Evolutionary conservation across 2,329 filamentous ascomycete species (phyloP), one percentile per base, ranked within the genome.

Genomic region (Calonectria leucothoes): DNA sequence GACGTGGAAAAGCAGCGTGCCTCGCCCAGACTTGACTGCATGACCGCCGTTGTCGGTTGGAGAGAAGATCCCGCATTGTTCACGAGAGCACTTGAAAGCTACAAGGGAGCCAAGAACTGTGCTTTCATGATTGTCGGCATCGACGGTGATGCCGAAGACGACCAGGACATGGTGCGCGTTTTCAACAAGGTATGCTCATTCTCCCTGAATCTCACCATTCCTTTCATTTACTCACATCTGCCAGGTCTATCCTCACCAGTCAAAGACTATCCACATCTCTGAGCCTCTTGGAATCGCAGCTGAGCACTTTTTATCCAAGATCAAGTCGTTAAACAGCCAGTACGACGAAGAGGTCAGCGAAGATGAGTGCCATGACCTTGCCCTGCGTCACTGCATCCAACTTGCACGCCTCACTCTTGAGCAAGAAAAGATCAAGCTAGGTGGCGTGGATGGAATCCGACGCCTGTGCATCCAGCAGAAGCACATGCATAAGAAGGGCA

Each of bases 401-500:
- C 74, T 79, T 11, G 78, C 75, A 6, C 71, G 74, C n/a, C 64
- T 63, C 37, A 73, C 76, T 29, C 68, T 80, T 17, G 70, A 74
- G 31, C 73, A 78, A 45, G 71, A 76, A 29, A 74, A 75, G 23
- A 45, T 79, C 23, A 31, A 64, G 23, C 71, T 80, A 27, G 35
- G 52, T 14, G 76, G 75, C 1, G 52, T 48, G 6, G 48, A 75
- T 25, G 74, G 55, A 35, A 64, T 76, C n/a, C 74, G 74, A 4
- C 75, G 78, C 27, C 37, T 80, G 11, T 80, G 78, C 68, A 68
- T 80, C 25, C 72, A 75, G 14, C 78, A 80, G 51, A 73, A 74
- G 20, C 78, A 80, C 66, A 74, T 80, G 77, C 78, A 80, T 69
- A 80, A 80, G 59, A 80, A 80, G 66, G 78, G 75, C 57, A 78